Conservation (phyloP, 208 protist species). For the Lotmaria passim region DNA sequence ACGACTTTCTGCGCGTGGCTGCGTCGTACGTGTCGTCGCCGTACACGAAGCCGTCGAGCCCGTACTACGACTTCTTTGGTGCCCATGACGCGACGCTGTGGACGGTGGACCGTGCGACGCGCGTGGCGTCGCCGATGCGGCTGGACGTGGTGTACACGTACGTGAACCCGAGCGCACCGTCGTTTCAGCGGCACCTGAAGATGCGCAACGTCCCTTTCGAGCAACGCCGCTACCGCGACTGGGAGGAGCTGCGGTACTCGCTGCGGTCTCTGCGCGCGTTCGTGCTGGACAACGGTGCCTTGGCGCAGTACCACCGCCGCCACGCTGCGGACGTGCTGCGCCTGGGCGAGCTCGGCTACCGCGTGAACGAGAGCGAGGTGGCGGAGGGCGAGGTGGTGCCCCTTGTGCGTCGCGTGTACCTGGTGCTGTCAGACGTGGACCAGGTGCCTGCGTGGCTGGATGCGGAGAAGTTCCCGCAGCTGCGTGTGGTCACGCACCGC, state of each 20-base stretch:
- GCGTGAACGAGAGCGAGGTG: slow-evolving; percentile 26
- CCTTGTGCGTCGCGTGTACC: slow-evolving; percentile 41
- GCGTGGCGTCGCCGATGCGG: slow-evolving; percentile 39
- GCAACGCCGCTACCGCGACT: slow-evolving; percentile 46
- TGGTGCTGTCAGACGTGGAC: slow-evolving; percentile 43
- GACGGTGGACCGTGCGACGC: slow-evolving; percentile 33
- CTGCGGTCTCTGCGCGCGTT: slow-evolving; percentile 44
- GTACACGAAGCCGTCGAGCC: slow-evolving; percentile 12
- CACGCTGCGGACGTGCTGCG: slow-evolving; percentile 27
- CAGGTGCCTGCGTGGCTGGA: slow-evolving; percentile 53
- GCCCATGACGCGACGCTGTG: slow-evolving; percentile 46
- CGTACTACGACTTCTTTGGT: slow-evolving; percentile 48
- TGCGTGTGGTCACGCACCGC: slow-evolving; percentile 45
- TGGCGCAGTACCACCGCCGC: slow-evolving; percentile 34
- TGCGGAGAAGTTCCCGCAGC: slow-evolving; percentile 31
- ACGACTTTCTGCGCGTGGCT: slow-evolving; percentile 31
- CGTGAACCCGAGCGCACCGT: slow-evolving; percentile 51
- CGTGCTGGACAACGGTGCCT: slow-evolving; percentile 28
- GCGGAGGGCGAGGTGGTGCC: slow-evolving; percentile 20
- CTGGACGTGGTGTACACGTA: slow-evolving; percentile 68
- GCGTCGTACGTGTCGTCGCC: slow-evolving; percentile 46
- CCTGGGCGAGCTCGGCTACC: slow-evolving; percentile 30
- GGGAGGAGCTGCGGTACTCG: slow-evolving; percentile 65
- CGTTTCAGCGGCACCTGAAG: slow-evolving; percentile 32
- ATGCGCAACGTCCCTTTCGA: slow-evolving; percentile 30